Evolutionary conservation across 1,284 basidiomycete genomes (phyloP), one percentile per base, ranked within the genome.

Genomic region (Boletus smithii): DNA sequence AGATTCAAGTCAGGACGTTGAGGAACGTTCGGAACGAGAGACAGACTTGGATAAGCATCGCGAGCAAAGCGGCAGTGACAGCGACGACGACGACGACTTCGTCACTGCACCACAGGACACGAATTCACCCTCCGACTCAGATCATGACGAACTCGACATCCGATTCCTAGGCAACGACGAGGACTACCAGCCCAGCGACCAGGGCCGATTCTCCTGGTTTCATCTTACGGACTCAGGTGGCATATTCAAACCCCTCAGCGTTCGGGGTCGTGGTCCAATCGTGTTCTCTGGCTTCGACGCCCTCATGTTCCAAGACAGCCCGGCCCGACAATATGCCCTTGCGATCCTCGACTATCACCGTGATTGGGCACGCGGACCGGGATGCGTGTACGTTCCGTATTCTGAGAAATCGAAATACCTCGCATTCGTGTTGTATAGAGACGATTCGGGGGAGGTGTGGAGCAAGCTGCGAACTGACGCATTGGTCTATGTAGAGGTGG

Each of bases 331-430:
- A n/a, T 53, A 52, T 14, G 49, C 43, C 8, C 31, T 50, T 8
- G 49, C 49, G 13, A 32, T 48, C 23, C 50, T 51, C 10, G 50
- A 53, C 30, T 53, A 36, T 10, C 50, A 40, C 17, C 50, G 50
- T 18, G 49, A 46, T n/a, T 51, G 24, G 48, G 37, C 5, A 18
- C 43, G 32, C 14, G 37, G 49, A 4, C 14, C 27, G 5, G 49
- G 50, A 16, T 39, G 50, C 16, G 49, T 41, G 16, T 48, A 27
- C 29, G 22, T 51, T 14, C 49, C 42, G 5, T 51, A 48, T 23
- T 9, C 11, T 5, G 17, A 48, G 5, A 53, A 40, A 11, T 23
- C 50, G 18, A 53, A 24, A 37, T 40, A 53, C 23, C 49, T 51
- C 1, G 36, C 44, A 4, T 51, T 51, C 18, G 29, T 48, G 24